Conservation (phyloP, 495 filamentous ascomycete species). For the Aspergillus saccharolyticus region DNA sequence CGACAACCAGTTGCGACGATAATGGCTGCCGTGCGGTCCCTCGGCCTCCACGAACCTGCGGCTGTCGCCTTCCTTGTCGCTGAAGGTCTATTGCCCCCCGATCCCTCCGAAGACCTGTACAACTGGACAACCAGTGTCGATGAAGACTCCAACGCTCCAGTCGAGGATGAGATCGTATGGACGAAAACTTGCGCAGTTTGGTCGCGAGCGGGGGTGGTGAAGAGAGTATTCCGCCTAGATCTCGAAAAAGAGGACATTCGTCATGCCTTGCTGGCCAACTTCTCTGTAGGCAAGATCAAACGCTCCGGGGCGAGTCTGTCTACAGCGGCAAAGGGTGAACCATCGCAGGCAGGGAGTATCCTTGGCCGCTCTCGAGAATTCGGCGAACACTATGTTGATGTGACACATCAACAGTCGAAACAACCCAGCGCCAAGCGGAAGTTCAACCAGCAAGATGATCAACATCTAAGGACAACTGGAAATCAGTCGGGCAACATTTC, state of each 20-base stretch:
- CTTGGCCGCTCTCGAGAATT: constrained; percentile 11
- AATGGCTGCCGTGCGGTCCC: constrained; percentile 85
- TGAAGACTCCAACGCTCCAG: constrained; percentile 36
- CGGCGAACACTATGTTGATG: constrained; percentile 5
- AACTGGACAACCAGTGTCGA: constrained; percentile 59
- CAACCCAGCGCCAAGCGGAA: background rate
- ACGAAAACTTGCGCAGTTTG: constrained; percentile 83
- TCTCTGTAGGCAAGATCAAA: constrained; percentile 49
- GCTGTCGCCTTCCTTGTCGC: constrained; percentile 77
- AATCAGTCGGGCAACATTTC: constrained; percentile 25
- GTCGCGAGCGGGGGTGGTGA: constrained; percentile 81
- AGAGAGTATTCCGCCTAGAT: constrained; percentile 81
- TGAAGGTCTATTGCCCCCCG: constrained; percentile 68
- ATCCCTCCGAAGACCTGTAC: constrained; percentile 64
- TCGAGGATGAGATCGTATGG: constrained; percentile 80
- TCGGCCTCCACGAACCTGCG: constrained; percentile 82
- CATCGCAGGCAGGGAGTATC: constrained; percentile 1
- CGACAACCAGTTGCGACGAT: constrained; percentile 20
- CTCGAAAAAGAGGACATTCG: constrained; percentile 77
- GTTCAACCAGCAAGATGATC: constrained; percentile 17
- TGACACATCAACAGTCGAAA: background rate
- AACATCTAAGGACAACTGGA: constrained; percentile 16
- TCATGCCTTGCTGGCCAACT: constrained; percentile 80
- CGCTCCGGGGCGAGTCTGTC: constrained; percentile 10
- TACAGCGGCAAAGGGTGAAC: background rate